A percentile compares a stretch with the other conserved stretches of the same genome.
Conservation (phyloP, 2,329 filamentous ascomycete genomes). For the Albifimbria verrucaria region DNA sequence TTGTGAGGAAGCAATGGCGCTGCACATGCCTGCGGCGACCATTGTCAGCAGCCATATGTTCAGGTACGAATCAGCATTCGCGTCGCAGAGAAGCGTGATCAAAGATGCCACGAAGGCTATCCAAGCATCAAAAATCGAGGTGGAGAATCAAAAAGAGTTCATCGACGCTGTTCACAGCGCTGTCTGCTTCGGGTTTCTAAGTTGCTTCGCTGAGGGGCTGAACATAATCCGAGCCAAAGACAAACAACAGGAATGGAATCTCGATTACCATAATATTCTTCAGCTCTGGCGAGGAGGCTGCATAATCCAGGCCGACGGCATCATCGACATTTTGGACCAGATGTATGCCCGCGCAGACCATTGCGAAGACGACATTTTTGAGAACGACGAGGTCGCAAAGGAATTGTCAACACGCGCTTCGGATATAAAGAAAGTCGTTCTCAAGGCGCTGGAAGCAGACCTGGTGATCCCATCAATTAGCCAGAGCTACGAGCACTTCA, state of each 20-base stretch:
- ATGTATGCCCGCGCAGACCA: conserved; percentile 28
- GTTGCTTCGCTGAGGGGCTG: conserved; percentile 63
- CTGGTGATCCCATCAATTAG: conserved; percentile 58
- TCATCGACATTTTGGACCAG: conserved; percentile 54
- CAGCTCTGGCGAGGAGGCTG: conserved; percentile 68
- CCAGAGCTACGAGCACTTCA: conserved; percentile 64
- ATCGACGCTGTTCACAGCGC: conserved; percentile 58
- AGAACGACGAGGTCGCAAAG: conserved; percentile 40
- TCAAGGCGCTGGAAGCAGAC: conserved; percentile 53
- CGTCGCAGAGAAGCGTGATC: conserved; percentile 49
- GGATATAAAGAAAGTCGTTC: conserved; percentile 52
- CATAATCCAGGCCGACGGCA: conserved; percentile 67
- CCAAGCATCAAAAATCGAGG: conserved; percentile 32
- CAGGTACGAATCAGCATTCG: conserved; percentile 61
- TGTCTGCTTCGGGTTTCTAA: conserved; percentile 59
- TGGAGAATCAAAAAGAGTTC: conserved; percentile 36
- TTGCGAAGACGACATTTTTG: not conserved
- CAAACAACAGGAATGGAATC: conserved; percentile 55
- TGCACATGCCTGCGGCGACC: conserved; percentile 63
- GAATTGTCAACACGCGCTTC: conserved; percentile 51
- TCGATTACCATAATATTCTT: conserved; percentile 48
- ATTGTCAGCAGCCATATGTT: conserved; percentile 61
- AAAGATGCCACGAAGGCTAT: conserved; percentile 32
- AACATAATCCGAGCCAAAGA: conserved; percentile 60
- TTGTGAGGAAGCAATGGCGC: conserved; percentile 55